Conservation (phyloP, 768 basidiomycete species). For the Cubamyces lactineus region DNA sequence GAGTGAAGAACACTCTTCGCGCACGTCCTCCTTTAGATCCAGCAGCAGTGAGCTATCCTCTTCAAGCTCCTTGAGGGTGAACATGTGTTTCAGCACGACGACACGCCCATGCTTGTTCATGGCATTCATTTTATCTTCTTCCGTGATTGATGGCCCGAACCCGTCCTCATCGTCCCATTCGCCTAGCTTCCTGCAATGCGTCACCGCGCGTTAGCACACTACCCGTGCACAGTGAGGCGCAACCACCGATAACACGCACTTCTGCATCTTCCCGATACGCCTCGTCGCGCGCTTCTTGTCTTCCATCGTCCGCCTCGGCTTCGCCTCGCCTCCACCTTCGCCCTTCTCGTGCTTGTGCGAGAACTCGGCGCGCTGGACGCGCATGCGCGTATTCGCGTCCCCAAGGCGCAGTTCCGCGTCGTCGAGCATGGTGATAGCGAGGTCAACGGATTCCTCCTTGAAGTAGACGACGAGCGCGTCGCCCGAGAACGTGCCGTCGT, state of each 20-base stretch:
- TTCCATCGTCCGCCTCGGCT: slow-evolving; percentile 58
- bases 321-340: slow-evolving; percentile 40
- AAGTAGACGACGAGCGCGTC: slow-evolving; percentile 97
- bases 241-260: slow-evolving; percentile 48
- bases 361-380: slow-evolving; percentile 77
- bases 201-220: not conserved
- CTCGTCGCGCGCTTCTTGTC: slow-evolving; percentile 79
- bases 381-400: slow-evolving; percentile 72
- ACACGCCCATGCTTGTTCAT: slow-evolving; percentile 69
- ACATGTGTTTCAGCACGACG: slow-evolving; percentile 96
- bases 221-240: not conserved
- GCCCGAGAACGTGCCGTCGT: slow-evolving; percentile 87
- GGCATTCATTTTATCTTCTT: slow-evolving; percentile 50
- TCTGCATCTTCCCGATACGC: slow-evolving; percentile 85
- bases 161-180: slow-evolving; percentile 97
- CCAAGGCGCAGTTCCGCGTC: slow-evolving; percentile 91
- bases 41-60: slow-evolving; percentile 84
- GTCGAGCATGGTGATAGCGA: slow-evolving; percentile 85
- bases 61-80: slow-evolving; percentile 81
- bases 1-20: slow-evolving; percentile 86
- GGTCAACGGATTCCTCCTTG: slow-evolving; percentile 91
- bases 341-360: slow-evolving; percentile 60
- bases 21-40: slow-evolving; percentile 94
- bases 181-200: slow-evolving; percentile 69
- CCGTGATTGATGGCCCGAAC: slow-evolving; percentile 72